These are phyloP conservation scores for Iris pallida DNA, from an alignment of 116 monocot species.

Conservation along the genomic window DNA sequence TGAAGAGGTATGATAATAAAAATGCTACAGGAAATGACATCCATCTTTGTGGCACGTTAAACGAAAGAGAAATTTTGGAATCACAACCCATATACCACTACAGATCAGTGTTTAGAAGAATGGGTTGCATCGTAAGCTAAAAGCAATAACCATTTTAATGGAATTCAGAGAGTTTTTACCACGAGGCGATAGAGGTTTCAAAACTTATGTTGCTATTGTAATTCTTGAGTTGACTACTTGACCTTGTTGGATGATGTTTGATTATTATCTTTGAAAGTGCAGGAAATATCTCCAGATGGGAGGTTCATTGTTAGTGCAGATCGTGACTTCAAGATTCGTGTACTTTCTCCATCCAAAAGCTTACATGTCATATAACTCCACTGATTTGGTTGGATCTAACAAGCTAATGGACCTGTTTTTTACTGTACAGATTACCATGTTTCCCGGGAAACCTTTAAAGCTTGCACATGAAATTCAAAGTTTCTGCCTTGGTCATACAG, in stretches of 20 bases:
- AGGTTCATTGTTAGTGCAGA: conserved; percentile 88
- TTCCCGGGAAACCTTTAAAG: conserved; percentile 56
- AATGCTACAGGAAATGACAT: too few species aligned
- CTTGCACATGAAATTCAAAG: conserved; percentile 96
- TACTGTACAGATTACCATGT: conserved; percentile 47
- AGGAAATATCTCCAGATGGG: conserved; percentile 85
- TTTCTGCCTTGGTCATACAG: conserved; percentile 96
- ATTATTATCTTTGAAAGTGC: conserved; percentile 16
- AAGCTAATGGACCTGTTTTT: neutral
- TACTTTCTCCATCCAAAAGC: conserved; percentile 20
- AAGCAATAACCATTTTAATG: too few species aligned
- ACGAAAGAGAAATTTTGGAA: too few species aligned
- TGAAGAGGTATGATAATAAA: too few species aligned
- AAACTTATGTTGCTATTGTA: neutral
- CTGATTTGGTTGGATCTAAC: too few species aligned
- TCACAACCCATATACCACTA: too few species aligned
- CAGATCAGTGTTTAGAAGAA: too few species aligned
- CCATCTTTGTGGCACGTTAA: too few species aligned
- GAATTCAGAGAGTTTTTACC: too few species aligned
- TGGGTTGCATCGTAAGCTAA: too few species aligned
- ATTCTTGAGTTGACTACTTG: neutral
- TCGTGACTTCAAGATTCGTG: conserved; percentile 95
- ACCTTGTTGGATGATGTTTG: neutral
- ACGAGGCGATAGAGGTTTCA: too few species aligned
- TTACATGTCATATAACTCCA: too few species aligned